phyloP scores from a whole-genome alignment of 2,329 filamentous ascomycete species.

The Colletotrichum sansevieriae region DNA sequence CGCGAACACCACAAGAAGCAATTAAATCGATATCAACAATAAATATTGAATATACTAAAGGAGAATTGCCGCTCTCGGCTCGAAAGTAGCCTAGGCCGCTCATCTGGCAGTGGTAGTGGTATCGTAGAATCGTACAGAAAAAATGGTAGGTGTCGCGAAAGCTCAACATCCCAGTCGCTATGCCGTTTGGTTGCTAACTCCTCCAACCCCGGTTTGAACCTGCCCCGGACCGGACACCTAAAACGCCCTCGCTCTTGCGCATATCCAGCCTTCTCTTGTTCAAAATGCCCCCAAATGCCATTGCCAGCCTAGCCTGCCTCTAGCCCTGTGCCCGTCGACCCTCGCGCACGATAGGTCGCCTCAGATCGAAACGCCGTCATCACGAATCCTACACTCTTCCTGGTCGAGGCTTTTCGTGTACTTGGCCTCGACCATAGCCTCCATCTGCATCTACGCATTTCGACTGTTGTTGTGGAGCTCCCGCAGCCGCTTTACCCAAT shows the following conservation, averaged over 20 bases:
- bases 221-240: conserved; percentile 37
- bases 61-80: conserved; percentile 21
- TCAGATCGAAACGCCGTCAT: conserved; percentile 27
- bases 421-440: conserved; percentile 5
- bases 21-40: conserved; percentile 18
- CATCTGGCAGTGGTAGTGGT: conserved; percentile 16
- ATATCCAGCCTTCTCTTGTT: conserved; percentile 34
- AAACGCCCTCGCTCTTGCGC: conserved; percentile 37
- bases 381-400: conserved; percentile 21
- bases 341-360: conserved; percentile 12
- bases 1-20: background rate
- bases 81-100: conserved; percentile 5
- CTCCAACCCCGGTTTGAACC: conserved; percentile 32
- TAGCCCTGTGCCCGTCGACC: conserved; percentile 21
- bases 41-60: conserved; percentile 37
- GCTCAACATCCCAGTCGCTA: conserved; percentile 41
- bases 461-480: conserved; percentile 56
- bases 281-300: conserved; percentile 24
- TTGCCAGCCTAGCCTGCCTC: conserved; percentile 27
- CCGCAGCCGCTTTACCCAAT: conserved; percentile 68
- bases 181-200: conserved; percentile 43
- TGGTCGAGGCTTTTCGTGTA: conserved; percentile 19
- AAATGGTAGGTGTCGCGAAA: conserved; percentile 40
- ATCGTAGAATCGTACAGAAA: conserved; percentile 36
- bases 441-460: conserved; percentile 41